Evolutionary conservation across 257 asterid species (phyloP).

Genomic region (Solanum chilense): DNA sequence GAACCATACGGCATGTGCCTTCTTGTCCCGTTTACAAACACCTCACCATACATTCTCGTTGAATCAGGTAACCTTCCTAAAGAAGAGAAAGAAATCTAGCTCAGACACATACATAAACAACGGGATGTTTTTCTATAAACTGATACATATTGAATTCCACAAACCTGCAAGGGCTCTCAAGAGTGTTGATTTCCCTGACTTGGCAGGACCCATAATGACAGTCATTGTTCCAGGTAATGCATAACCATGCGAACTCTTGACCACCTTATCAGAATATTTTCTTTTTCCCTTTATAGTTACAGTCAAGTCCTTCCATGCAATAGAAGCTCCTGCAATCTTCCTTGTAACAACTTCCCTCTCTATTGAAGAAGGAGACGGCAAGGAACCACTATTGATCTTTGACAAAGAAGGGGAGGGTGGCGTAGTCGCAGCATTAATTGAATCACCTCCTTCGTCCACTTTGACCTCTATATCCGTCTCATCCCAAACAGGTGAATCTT

Average conservation of each 20-base stretch:
- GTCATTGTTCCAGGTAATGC: slow-evolving; percentile 97
- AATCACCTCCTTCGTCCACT: slow-evolving; percentile 77
- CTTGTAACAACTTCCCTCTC: slow-evolving; percentile 53
- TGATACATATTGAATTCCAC: not conserved
- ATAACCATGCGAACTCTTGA: slow-evolving; percentile 89
- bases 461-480: slow-evolving; percentile 75
- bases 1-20: slow-evolving; percentile 69
- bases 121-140: not conserved
- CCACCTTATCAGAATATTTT: slow-evolving; percentile 79
- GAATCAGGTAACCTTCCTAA: slow-evolving; percentile 80
- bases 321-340: slow-evolving; percentile 70
- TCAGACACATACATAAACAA: not conserved
- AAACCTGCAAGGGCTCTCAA: slow-evolving; percentile 92
- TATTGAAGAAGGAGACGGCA: slow-evolving; percentile 79
- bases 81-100: slow-evolving; percentile 6
- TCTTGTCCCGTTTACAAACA: slow-evolving; percentile 71
- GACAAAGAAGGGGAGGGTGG: slow-evolving; percentile 84
- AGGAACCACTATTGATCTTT: slow-evolving; percentile 71
- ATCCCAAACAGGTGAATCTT: slow-evolving; percentile 97
- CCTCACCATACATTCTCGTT: slow-evolving; percentile 82
- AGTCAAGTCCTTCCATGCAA: slow-evolving; percentile 95
- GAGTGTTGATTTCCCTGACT: slow-evolving; percentile 94
- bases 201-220: slow-evolving; percentile 98
- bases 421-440: slow-evolving; percentile 65
- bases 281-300: slow-evolving; percentile 86